Conservation (phyloP, 2,329 filamentous ascomycete genomes). For the Fusarium sororula region DNA sequence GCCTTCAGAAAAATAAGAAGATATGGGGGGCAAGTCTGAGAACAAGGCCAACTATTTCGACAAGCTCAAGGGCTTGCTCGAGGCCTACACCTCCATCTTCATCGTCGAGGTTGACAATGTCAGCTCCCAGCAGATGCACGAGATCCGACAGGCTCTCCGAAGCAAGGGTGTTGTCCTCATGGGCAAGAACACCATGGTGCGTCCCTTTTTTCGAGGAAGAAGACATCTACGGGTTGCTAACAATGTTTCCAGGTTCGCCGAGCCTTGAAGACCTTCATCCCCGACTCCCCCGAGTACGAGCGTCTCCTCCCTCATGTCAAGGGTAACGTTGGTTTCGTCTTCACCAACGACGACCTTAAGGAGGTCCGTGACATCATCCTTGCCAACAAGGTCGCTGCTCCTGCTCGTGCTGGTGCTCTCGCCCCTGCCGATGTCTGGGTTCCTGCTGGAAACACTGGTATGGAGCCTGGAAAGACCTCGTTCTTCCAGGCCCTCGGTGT, state of each 20-base stretch:
- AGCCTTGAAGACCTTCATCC: conserved; percentile 93
- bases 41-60: conserved; percentile 99
- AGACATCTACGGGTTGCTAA: conserved; percentile 23
- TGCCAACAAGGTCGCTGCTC: conserved; percentile 95
- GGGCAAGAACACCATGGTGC: conserved; percentile 99
- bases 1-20: conserved; percentile 89
- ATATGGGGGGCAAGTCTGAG: conserved; percentile 94
- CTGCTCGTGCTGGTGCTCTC: conserved; percentile 96
- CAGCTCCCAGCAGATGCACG: conserved; percentile 99
- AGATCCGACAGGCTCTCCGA: conserved; percentile 94
- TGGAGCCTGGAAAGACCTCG: conserved; percentile 99
- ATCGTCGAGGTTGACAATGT: conserved; percentile 99
- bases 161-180: conserved; percentile 95
- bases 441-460: conserved; percentile 98
- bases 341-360: conserved; percentile 98
- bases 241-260: conserved; percentile 76
- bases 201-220: conserved; percentile 30
- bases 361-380: conserved; percentile 92
- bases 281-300: conserved; percentile 96
- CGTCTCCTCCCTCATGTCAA: conserved; percentile 94
- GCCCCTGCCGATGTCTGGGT: conserved; percentile 94
- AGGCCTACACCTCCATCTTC: conserved; percentile 98
- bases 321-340: conserved; percentile 99
- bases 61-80: conserved; percentile 97
- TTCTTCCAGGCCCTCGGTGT: conserved; percentile 99